A percentile compares a stretch with the other conserved stretches of the same genome.
Evolutionary conservation across 2,329 filamentous ascomycete genomes (phyloP).

Genomic region (Penicillium sp.): DNA sequence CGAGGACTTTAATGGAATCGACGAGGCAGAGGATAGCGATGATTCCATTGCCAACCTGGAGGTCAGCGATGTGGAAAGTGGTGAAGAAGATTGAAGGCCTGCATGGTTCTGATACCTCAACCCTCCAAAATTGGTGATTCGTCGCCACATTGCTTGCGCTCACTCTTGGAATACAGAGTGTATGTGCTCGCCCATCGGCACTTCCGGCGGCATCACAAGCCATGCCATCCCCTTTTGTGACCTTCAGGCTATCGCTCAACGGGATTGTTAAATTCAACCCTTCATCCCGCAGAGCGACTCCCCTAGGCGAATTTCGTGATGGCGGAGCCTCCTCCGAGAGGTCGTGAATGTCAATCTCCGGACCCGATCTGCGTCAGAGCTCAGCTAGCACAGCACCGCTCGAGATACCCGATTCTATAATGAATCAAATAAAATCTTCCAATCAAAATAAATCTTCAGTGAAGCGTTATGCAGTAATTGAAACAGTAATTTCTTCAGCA

Average conservation of each 20-base stretch:
- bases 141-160: constrained; percentile 2
- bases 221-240: neutral
- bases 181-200: constrained; percentile 2
- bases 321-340: neutral
- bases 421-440: neutral
- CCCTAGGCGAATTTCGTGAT: neutral
- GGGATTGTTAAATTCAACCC: neutral
- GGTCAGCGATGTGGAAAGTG: constrained; percentile 42
- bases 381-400: neutral
- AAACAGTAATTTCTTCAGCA: too few species aligned
- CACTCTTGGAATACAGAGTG: constrained; percentile 7
- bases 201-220: constrained; percentile 8
- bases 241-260: neutral
- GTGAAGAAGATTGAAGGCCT: constrained; percentile 39
- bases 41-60: constrained; percentile 45
- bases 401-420: neutral
- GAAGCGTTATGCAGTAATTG: neutral
- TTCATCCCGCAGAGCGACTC: neutral
- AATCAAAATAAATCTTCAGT: neutral
- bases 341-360: constrained; percentile 4
- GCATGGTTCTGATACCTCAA: neutral
- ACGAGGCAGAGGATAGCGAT: constrained; percentile 41
- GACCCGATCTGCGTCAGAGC: neutral
- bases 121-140: neutral
- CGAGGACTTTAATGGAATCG: constrained; percentile 37